These are phyloP conservation scores for Durio zibethinus DNA, from an alignment of 345 rosid species.

Conservation along the genomic window DNA sequence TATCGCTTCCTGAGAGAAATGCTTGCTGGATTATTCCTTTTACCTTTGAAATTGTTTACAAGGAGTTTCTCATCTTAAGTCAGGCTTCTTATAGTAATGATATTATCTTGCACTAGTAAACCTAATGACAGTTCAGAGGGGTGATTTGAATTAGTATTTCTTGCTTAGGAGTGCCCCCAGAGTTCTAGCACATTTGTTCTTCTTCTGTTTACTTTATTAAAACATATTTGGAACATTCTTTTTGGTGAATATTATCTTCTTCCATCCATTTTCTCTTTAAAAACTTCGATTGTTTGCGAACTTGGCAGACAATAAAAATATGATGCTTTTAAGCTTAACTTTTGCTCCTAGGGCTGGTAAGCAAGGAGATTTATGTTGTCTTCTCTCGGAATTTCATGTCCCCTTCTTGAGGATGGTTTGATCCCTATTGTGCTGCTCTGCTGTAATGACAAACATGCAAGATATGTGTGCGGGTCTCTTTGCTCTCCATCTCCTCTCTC, in stretches of 20 bases:
- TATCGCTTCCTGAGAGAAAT: neutral
- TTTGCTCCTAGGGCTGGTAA: neutral
- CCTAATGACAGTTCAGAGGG: neutral
- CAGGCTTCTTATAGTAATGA: neutral
- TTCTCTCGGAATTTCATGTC: neutral
- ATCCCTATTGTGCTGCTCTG: neutral
- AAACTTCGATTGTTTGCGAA: neutral
- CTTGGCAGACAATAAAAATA: neutral
- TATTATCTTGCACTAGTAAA: neutral
- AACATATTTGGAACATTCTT: neutral
- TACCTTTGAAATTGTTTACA: neutral
- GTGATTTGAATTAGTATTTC: neutral
- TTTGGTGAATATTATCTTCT: neutral
- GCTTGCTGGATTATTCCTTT: neutral
- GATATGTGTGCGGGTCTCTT: neutral
- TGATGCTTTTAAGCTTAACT: neutral
- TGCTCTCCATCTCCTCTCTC: neutral
- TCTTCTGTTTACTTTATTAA: neutral
- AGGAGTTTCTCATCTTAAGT: neutral
- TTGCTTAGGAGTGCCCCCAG: neutral
- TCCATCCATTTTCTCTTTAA: neutral
- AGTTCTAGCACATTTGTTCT: neutral
- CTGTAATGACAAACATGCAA: neutral
- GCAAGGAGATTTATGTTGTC: neutral
- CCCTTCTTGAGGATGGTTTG: neutral